These are phyloP conservation scores for Anisodus acutangulus DNA, from an alignment of 257 asterid genomes.

Conservation along the genomic window DNA sequence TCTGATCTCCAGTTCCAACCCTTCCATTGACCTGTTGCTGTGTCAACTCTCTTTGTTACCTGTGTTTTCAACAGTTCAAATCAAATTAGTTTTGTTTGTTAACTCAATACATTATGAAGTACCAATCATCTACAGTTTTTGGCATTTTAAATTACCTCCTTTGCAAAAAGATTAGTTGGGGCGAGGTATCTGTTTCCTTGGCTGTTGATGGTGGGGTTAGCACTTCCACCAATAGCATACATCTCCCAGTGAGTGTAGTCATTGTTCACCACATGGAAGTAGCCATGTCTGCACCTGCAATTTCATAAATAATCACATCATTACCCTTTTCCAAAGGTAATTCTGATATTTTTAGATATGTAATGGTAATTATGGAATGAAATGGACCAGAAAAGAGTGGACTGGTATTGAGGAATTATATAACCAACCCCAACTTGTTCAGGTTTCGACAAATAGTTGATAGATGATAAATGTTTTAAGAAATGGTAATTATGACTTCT, in stretches of 20 bases:
- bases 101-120: constrained; percentile 4
- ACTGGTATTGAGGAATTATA: background rate
- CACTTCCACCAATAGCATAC: constrained; percentile 98
- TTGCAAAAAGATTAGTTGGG: constrained; percentile 70
- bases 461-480: background rate
- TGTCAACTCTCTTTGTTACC: constrained; percentile 93
- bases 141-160: constrained; percentile 58
- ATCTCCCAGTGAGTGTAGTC: constrained; percentile 98
- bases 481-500: background rate
- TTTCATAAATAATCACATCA: background rate
- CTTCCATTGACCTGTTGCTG: constrained; percentile 65
- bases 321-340: background rate
- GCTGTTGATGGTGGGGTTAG: constrained; percentile 86
- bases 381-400: background rate
- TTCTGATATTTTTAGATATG: constrained; percentile 3
- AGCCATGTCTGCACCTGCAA: constrained; percentile 88
- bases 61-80: constrained; percentile 33
- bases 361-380: background rate
- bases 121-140: background rate
- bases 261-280: constrained; percentile 95
- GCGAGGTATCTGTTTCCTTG: constrained; percentile 93
- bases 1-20: constrained; percentile 97
- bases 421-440: background rate
- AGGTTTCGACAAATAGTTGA: background rate
- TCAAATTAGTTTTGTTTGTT: background rate